Evolutionary conservation across 257 asterid genomes (phyloP).

Genomic region (Leonotis leonurus): DNA sequence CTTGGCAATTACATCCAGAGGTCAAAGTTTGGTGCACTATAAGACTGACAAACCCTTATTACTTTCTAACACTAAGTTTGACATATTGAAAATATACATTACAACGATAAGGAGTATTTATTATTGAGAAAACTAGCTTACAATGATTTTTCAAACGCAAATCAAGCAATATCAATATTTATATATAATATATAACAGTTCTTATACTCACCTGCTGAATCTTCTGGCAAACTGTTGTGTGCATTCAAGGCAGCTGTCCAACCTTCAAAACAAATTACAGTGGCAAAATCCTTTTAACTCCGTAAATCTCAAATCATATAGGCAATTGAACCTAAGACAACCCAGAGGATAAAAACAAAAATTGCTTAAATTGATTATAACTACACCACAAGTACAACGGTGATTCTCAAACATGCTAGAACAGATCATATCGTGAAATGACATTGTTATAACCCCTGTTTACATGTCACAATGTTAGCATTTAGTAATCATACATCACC

Average conservation of each 20-base stretch:
- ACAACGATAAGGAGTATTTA: too few species aligned
- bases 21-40: slow-evolving; percentile 1
- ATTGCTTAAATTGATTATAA: too few species aligned
- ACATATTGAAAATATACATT: too few species aligned
- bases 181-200: slow-evolving; percentile 9
- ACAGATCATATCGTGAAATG: slow-evolving; percentile 2
- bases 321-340: neutral
- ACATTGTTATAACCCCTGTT: neutral
- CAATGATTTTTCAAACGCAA: too few species aligned
- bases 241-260: slow-evolving; percentile 79
- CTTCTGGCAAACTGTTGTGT: slow-evolving; percentile 60
- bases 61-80: neutral
- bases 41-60: neutral
- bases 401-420: slow-evolving; percentile 3
- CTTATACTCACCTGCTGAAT: slow-evolving; percentile 59
- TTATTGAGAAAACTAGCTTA: too few species aligned
- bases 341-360: neutral
- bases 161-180: neutral
- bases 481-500: neutral
- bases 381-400: too few species aligned
- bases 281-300: slow-evolving; percentile 9
- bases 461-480: neutral
- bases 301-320: slow-evolving; percentile 1
- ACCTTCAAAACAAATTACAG: slow-evolving; percentile 39
- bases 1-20: neutral